Percentiles rank a stretch among this genome's conserved stretches.
phyloP scores from a whole-genome alignment of 257 asterid species.

The Datura wrightii region DNA sequence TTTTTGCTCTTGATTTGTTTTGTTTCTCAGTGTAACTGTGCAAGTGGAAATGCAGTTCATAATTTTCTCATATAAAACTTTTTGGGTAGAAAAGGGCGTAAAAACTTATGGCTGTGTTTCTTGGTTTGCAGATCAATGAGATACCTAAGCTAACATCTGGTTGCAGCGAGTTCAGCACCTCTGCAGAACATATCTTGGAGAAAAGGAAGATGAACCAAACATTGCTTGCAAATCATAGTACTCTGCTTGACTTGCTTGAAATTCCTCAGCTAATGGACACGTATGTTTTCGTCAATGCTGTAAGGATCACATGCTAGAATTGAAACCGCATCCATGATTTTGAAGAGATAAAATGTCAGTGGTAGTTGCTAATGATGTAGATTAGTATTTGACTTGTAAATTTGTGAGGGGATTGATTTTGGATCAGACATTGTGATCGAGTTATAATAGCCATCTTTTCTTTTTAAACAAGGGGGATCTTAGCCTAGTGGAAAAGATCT shows the following conservation, averaged over 20 bases:
- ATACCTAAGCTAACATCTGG: conserved; percentile 89
- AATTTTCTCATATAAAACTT: background rate
- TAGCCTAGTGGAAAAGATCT: conserved; percentile 13
- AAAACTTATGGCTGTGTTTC: conserved; percentile 34
- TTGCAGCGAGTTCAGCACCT: conserved; percentile 87
- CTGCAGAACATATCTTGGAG: conserved; percentile 88
- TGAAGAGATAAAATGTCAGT: conserved; percentile 24
- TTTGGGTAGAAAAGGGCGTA: background rate
- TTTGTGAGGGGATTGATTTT: conserved; percentile 1
- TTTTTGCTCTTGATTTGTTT: background rate
- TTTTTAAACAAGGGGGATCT: background rate
- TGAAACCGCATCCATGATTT: conserved; percentile 17
- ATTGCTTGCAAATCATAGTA: conserved; percentile 82
- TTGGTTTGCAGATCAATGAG: conserved; percentile 78
- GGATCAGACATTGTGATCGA: background rate
- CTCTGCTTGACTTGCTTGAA: conserved; percentile 98
- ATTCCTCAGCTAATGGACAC: conserved; percentile 99
- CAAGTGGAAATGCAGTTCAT: background rate
- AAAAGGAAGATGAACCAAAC: conserved; percentile 96
- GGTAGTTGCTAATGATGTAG: conserved; percentile 22
- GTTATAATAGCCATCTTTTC: background rate
- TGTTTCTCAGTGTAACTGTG: background rate
- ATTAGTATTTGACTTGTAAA: background rate
- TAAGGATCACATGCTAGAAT: conserved; percentile 30
- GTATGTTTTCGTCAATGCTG: conserved; percentile 51